Percentiles rank a stretch among this genome's conserved stretches.
These are phyloP conservation scores for Suillus hirtellus DNA, from an alignment of 768 basidiomycete species.

Conservation along the genomic window DNA sequence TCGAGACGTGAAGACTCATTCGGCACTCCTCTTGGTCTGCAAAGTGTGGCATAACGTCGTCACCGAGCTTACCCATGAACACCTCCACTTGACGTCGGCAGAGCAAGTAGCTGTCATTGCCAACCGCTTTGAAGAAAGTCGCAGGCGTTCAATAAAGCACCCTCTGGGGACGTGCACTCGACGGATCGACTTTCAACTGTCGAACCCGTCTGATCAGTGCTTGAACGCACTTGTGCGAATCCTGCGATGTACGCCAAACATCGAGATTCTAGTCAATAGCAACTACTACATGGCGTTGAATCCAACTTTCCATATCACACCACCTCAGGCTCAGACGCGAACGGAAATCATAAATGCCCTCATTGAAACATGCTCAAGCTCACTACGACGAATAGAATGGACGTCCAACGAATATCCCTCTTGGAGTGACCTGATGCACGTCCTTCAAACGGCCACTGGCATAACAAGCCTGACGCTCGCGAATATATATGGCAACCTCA, in stretches of 20 bases:
- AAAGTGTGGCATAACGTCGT: slow-evolving; percentile 38
- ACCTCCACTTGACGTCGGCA: slow-evolving; percentile 39
- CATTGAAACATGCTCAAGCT: slow-evolving; percentile 30
- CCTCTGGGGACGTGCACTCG: slow-evolving; percentile 40
- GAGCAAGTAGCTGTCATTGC: slow-evolving; percentile 37
- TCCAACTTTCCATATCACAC: slow-evolving; percentile 20
- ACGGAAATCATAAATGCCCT: slow-evolving; percentile 37
- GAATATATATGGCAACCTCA: slow-evolving; percentile 38
- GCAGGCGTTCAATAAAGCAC: slow-evolving; percentile 19
- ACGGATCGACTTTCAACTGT: slow-evolving; percentile 44
- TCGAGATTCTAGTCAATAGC: slow-evolving; percentile 43
- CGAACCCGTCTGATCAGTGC: slow-evolving; percentile 28
- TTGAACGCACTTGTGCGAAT: slow-evolving; percentile 34
- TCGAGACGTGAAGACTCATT: slow-evolving; percentile 30
- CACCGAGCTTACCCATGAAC: slow-evolving; percentile 41
- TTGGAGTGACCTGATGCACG: slow-evolving; percentile 38
- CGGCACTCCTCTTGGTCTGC: slow-evolving; percentile 36
- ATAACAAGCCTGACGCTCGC: slow-evolving; percentile 43
- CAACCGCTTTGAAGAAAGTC: slow-evolving; percentile 35
- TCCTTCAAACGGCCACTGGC: slow-evolving; percentile 35
- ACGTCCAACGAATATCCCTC: slow-evolving; percentile 44
- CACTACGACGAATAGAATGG: slow-evolving; percentile 48
- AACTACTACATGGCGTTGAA: slow-evolving; percentile 33
- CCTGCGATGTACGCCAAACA: slow-evolving; percentile 42
- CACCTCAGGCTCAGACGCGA: slow-evolving; percentile 29